Evolutionary conservation across 1,284 basidiomycete species (phyloP), one percentile per base, ranked within the genome.

Genomic region (Ustilago hordei): DNA sequence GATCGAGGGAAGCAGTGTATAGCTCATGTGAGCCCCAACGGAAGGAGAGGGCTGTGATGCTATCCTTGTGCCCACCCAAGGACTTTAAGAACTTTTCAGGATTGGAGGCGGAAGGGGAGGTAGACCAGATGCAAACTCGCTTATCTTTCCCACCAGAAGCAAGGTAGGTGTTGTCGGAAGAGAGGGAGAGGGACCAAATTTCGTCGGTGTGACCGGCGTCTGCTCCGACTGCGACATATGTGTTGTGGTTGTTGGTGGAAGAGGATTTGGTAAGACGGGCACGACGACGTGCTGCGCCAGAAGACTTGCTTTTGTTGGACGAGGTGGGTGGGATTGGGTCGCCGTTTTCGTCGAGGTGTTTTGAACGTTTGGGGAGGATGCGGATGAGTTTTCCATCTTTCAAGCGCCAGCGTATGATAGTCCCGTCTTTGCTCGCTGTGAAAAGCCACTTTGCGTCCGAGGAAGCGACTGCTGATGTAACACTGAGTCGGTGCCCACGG

Each of bases 91-190:
- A 97, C 4, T 2, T 43, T 47, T 69, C 66, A n/a, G 43, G 43
- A 19, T 17, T 45, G 31, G 31, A 28, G 6, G 36, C 11, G 8
- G 58, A 39, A 28, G 45, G 8, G 15, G 47, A 28, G 13, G 77
- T 34, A 13, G 54, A 54, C 84, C 84, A 85, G 38, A 85, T 75
- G 60, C 82, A 83, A 12, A 85, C 69, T 17, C 67, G 89, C 74
- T 91, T 89, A 83, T 99, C 96, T 83, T 90, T 90, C 0, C 96
- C 95, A 1, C 91, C 95, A 75, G 93, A 95, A 0, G 92, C 95
- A 2, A 99, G 89, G 77, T 91, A 91, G 81, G 90, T 91, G 2
- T 93, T 95, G 86, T 98, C 94, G 39, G 91, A 90, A 74, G 93
- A 95, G 55, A 98, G 85, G 0, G 95, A 93, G 17, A 99, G 88